These are phyloP conservation scores for Bidens hawaiensis DNA, from an alignment of 140 eudicot species.

Conservation along the genomic window DNA sequence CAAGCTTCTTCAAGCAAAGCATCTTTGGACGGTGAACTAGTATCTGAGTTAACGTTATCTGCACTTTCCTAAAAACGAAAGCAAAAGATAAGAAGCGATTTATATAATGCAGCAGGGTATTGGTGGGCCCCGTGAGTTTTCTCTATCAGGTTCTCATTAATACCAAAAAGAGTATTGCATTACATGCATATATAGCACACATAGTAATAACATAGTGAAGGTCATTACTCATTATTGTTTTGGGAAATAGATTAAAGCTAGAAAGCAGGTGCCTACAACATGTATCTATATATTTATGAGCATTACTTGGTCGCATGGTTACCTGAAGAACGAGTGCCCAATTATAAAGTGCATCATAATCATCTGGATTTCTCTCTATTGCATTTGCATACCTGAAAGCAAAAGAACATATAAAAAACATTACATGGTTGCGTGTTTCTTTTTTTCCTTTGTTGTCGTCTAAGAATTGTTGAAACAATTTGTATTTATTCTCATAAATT, in stretches of 20 bases:
- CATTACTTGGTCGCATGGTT: constrained; percentile 3
- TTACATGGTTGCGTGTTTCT: neutral
- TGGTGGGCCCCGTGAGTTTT: too few relatives aligned
- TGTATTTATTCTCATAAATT: neutral
- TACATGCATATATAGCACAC: neutral
- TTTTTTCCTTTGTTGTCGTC: neutral
- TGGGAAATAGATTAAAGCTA: neutral
- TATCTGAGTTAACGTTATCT: constrained; percentile 80
- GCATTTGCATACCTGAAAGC: constrained; percentile 79
- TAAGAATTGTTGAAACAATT: neutral
- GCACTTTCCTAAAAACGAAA: constrained; percentile 80
- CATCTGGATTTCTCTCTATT: constrained; percentile 78
- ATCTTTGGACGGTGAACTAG: too few relatives aligned
- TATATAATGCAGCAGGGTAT: too few relatives aligned
- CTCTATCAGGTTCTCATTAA: too few relatives aligned
- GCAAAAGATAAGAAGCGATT: constrained; percentile 1
- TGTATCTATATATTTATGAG: neutral
- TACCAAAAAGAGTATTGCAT: too few relatives aligned
- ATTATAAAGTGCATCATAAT: too few relatives aligned
- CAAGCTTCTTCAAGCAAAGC: too few relatives aligned
- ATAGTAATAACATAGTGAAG: neutral
- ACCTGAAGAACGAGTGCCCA: constrained; percentile 96
- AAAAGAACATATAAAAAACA: neutral
- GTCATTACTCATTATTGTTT: neutral
- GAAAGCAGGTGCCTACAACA: neutral